Evolutionary conservation across 495 filamentous ascomycete genomes (phyloP).

Genomic region (Tricharina praecox): DNA sequence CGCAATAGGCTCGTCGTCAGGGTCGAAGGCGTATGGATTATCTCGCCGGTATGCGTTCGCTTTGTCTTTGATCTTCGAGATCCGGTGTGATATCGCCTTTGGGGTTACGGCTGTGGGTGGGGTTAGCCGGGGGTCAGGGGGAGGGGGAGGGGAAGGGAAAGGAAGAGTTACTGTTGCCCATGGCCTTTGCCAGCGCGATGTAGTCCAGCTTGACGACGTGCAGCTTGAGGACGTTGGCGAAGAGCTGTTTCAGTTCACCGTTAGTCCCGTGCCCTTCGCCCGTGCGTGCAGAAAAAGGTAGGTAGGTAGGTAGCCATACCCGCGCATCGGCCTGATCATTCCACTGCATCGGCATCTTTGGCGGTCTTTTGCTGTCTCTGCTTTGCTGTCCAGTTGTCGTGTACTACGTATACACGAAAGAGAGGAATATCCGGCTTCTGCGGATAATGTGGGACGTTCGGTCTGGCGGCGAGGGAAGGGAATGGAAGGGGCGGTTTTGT

Average conservation of each 20-base stretch:
- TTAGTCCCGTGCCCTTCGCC: neutral
- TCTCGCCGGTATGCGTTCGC: slow-evolving; percentile 8
- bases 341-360: slow-evolving; percentile 27
- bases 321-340: slow-evolving; percentile 25
- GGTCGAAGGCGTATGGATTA: slow-evolving; percentile 5
- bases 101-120: slow-evolving; percentile 17
- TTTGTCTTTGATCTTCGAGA: slow-evolving; percentile 26
- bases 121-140: slow-evolving; percentile 8
- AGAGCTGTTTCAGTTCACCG: slow-evolving; percentile 14
- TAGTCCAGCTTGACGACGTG: slow-evolving; percentile 26
- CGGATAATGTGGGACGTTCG: too few relatives aligned
- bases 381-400: too few relatives aligned
- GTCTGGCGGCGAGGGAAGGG: too few relatives aligned
- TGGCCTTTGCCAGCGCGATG: slow-evolving; percentile 17
- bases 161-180: slow-evolving; percentile 17
- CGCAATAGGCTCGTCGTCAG: too few relatives aligned
- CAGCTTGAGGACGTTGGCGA: slow-evolving; percentile 24
- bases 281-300: neutral
- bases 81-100: slow-evolving; percentile 25
- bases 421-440: too few relatives aligned
- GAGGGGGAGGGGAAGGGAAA: neutral
- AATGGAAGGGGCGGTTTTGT: too few relatives aligned
- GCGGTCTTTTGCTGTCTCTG: too few relatives aligned
- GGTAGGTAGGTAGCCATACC: slow-evolving; percentile 6
- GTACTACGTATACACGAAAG: too few relatives aligned